Evolutionary conservation across 2,329 filamentous ascomycete genomes (phyloP), one percentile per base, ranked within the genome.

Genomic region (Fusarium robinianum): DNA sequence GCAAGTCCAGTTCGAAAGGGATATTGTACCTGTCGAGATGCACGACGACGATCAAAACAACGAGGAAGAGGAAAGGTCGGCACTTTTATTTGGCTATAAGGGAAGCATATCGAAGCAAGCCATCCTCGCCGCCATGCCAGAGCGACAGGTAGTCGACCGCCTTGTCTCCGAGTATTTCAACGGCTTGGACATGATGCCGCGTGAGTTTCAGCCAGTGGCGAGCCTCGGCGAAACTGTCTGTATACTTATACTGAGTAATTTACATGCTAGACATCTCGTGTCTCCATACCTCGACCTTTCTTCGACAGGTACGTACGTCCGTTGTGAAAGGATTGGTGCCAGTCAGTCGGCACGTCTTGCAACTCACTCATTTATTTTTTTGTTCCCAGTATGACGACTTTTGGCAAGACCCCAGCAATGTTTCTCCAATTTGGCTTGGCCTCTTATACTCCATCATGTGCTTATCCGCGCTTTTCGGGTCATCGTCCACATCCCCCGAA

Each of bases 351-450:
- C n/a, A n/a, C n/a, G n/a, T n/a, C n/a, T n/a, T n/a, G n/a, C n/a
- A n/a, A n/a, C n/a, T n/a, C n/a, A n/a, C n/a, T n/a, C n/a, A n/a
- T n/a, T n/a, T n/a, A n/a, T n/a, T n/a, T 23, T 11, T 6, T 10
- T 17, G 11, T n/a, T 17, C n/a, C 7, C 7, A 46, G 42, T 46
- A 46, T 17, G 32, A 42, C 11, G 24, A 11, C 6, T 43, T 47
- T 8, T 47, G 44, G 44, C 23, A 29, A 8, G 19, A 37, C 10
- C 33, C 38, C 3, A 14, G 14, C 4, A n/a, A 27, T 2, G 39
- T 32, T 10, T 38, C 44, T 8, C 23, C 21, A 5, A 43, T 47
- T 21, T 47, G 44, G 44, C 11, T 47, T 4, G 44, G 44, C 2
- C 24, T 43, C 5, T 21, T 47, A 5, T 47, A 37, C 19, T 16